These are phyloP conservation scores for Quercus phellos DNA, from an alignment of 331 rosid genomes.

Conservation along the genomic window DNA sequence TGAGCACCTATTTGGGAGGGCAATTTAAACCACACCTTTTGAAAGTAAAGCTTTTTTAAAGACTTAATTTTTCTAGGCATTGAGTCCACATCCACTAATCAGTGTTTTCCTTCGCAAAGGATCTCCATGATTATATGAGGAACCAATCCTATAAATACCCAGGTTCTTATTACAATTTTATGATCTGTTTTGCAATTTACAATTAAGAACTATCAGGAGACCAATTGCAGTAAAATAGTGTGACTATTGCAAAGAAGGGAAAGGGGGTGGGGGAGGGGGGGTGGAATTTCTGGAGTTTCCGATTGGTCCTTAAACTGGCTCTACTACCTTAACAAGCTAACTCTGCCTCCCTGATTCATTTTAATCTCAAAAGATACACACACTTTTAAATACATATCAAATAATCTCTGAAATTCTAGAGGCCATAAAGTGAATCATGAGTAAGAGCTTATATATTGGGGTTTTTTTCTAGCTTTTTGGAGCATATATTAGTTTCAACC, in stretches of 20 bases:
- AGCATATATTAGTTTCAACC: background rate
- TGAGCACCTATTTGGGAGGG: too few species aligned
- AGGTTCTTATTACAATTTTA: too few species aligned
- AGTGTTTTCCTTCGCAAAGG: too few species aligned
- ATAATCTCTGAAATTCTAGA: background rate
- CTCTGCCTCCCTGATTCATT: background rate
- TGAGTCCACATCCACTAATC: too few species aligned
- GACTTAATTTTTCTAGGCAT: too few species aligned
- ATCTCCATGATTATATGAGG: too few species aligned
- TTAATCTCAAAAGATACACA: background rate
- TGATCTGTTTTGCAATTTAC: background rate
- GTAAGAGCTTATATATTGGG: background rate
- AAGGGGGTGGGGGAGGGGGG: too few species aligned
- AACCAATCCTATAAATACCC: too few species aligned
- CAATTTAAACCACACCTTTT: too few species aligned
- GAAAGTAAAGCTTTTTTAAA: too few species aligned
- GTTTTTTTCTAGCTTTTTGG: too few species aligned
- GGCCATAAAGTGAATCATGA: background rate
- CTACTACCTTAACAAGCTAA: background rate
- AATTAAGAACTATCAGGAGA: background rate
- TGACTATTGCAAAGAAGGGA: background rate
- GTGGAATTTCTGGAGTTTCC: background rate
- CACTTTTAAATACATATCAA: too few species aligned
- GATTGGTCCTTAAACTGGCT: background rate
- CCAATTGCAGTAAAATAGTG: background rate